phyloP scores from a whole-genome alignment of 2,329 filamentous ascomycete species.

The Xenoacremonium recifei region DNA sequence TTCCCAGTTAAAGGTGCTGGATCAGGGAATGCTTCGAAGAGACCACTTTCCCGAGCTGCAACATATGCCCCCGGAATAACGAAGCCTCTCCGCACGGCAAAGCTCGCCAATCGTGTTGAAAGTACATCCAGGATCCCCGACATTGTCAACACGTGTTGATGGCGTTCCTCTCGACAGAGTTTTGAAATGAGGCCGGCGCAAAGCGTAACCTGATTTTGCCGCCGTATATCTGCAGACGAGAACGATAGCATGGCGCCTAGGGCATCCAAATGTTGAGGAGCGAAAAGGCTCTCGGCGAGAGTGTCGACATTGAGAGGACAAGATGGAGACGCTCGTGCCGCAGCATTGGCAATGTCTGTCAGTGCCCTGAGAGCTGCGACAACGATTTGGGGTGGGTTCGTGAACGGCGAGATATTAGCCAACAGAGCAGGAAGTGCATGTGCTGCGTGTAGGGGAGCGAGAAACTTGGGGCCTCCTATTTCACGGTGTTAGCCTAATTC shows the following conservation, averaged over 20 bases:
- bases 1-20: conserved; percentile 58
- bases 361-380: conserved; percentile 73
- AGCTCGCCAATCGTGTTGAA: conserved; percentile 69
- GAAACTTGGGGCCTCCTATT: conserved; percentile 75
- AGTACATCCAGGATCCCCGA: conserved; percentile 76
- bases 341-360: conserved; percentile 67
- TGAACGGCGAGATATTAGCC: conserved; percentile 63
- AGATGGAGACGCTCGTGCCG: conserved; percentile 52
- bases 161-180: conserved; percentile 66
- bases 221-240: conserved; percentile 46
- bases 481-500: conserved; percentile 12
- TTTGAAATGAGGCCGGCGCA: conserved; percentile 54
- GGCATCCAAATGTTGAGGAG: conserved; percentile 56
- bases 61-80: conserved; percentile 65
- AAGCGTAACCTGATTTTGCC: conserved; percentile 62
- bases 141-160: conserved; percentile 70
- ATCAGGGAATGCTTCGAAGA: conserved; percentile 58
- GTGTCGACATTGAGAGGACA: conserved; percentile 46
- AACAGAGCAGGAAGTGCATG: conserved; percentile 69
- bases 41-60: conserved; percentile 51
- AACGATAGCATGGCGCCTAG: conserved; percentile 66
- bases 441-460: conserved; percentile 69
- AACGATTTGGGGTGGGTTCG: conserved; percentile 64
- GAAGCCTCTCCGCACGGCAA: conserved; percentile 65
- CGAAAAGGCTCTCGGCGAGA: conserved; percentile 67